Base-by-base conservation (phyloP, 148 eudicot genomes). In the Vaccinium darrowii region DNA sequence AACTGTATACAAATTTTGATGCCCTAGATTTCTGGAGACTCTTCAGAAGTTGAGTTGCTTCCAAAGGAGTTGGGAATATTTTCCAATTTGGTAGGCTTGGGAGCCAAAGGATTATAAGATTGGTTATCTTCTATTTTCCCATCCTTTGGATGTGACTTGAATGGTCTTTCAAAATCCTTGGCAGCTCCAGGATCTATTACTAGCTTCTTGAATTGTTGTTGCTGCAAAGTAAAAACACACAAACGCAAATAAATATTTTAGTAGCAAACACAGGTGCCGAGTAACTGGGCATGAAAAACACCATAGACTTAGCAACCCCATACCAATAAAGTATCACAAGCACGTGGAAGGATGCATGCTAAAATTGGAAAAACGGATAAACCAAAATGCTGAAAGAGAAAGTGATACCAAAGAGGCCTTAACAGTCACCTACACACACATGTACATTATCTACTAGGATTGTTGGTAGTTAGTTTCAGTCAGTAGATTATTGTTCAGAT, bases 131-230 rank as follows among this genome's bases (percentile, higher is more conserved):
- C 97, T 72, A 56, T 73, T 50, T 84, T 89, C 69, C 91, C 95
- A 54, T 91, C 89, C 85, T 88, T 90, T 52, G 87, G 74, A 74
- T 90, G 90, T 16, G 93, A 56, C 86, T 88, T 94, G 73, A 91
- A 92, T 47, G 96, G 93, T 88, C 98, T 96, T 90, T 93, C 97
- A 86, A 91, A 93, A 83, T 93, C 98, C 87, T 92, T 92, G 77
- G 93, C 98, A 84, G 92, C 91, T 54, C 82, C 89, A 8, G 99
- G 92, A 89, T 96, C 99, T 80, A 95, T 92, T 18, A 76, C 87
- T 82, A 96, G 85, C 76, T 96, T 93, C 67, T 88, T 89, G 43
- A 94, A 89, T 80, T 96, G 95, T 85, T 94, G 91, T 62, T 94
- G 97, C 99, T 94, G 74, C 43, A 69, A 69, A 69, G 39, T 69